phyloP scores from a whole-genome alignment of 1,284 basidiomycete genomes.

The Phaffia rhodozyma region DNA sequence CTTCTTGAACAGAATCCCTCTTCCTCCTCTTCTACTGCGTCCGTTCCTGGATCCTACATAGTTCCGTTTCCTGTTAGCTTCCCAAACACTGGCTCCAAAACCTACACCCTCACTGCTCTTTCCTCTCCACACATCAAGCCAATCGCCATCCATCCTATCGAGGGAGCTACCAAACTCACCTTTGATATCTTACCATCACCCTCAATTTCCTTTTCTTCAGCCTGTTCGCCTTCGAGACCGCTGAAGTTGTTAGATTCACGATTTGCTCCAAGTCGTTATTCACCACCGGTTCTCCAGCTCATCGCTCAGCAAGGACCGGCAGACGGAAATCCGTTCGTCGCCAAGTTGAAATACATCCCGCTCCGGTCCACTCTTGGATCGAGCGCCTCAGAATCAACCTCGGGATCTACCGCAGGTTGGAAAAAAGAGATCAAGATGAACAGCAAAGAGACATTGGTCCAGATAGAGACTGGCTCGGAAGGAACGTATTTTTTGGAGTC shows the following conservation, averaged over 20 bases:
- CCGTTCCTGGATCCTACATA: conserved; percentile 2
- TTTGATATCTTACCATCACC: conserved; percentile 9
- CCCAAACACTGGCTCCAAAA: conserved; percentile 3
- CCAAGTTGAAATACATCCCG: not conserved
- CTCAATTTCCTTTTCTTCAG: conserved; percentile 1
- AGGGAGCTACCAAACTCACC: not conserved
- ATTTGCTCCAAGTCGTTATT: not conserved
- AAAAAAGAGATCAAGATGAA: not conserved
- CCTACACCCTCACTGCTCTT: conserved; percentile 11
- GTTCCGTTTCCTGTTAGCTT: conserved; percentile 14
- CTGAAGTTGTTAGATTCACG: conserved; percentile 1
- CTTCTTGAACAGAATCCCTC: not conserved
- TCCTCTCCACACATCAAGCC: conserved; percentile 5
- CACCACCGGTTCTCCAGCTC: not conserved
- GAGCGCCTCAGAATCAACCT: not conserved
- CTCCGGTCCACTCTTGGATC: not conserved
- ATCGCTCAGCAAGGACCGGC: conserved; percentile 1
- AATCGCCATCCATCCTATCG: conserved; percentile 1
- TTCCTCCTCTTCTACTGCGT: not conserved
- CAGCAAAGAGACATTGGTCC: not conserved
- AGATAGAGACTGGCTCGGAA: not conserved
- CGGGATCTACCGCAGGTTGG: not conserved
- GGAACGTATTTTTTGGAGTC: not conserved
- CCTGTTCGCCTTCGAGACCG: not conserved
- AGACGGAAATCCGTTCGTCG: not conserved